Evolutionary conservation across 2,329 filamentous ascomycete species (phyloP).

Genomic region (Epichloe bromicola): DNA sequence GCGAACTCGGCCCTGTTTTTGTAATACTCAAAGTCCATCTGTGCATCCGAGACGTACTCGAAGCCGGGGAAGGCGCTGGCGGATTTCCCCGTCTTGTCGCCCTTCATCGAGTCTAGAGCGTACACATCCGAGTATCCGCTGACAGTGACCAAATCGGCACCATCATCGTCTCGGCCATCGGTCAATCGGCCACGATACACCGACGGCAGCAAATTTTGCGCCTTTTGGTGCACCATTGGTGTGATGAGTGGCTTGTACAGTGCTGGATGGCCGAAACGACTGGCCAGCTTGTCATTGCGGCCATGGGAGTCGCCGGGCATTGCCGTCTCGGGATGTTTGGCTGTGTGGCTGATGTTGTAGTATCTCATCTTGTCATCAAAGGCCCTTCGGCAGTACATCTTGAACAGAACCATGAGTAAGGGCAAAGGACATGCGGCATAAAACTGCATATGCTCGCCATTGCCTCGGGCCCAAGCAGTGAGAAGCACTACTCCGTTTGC

Average conservation of each 20-base stretch:
- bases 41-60: conserved; percentile 75
- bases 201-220: conserved; percentile 72
- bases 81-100: conserved; percentile 34
- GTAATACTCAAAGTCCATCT: conserved; percentile 84
- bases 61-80: conserved; percentile 52
- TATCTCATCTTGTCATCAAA: conserved; percentile 76
- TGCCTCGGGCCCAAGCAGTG: conserved; percentile 58
- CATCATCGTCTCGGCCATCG: conserved; percentile 49
- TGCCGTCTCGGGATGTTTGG: conserved; percentile 30
- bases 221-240: conserved; percentile 88
- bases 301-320: conserved; percentile 34
- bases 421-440: conserved; percentile 61
- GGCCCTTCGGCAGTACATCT: conserved; percentile 61
- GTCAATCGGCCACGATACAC: conserved; percentile 72
- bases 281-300: conserved; percentile 56
- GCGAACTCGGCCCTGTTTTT: conserved; percentile 83
- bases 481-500: conserved; percentile 69
- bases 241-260: conserved; percentile 82
- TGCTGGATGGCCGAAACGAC: conserved; percentile 79
- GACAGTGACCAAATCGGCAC: conserved; percentile 41
- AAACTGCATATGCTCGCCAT: conserved; percentile 46
- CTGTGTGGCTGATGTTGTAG: conserved; percentile 54
- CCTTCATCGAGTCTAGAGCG: conserved; percentile 64
- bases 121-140: conserved; percentile 76
- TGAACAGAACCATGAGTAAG: conserved; percentile 70